Evolutionary conservation across 176 grass and related monocot species (phyloP), one percentile per base, ranked within the genome.

Genomic region (Musa acuminata): DNA sequence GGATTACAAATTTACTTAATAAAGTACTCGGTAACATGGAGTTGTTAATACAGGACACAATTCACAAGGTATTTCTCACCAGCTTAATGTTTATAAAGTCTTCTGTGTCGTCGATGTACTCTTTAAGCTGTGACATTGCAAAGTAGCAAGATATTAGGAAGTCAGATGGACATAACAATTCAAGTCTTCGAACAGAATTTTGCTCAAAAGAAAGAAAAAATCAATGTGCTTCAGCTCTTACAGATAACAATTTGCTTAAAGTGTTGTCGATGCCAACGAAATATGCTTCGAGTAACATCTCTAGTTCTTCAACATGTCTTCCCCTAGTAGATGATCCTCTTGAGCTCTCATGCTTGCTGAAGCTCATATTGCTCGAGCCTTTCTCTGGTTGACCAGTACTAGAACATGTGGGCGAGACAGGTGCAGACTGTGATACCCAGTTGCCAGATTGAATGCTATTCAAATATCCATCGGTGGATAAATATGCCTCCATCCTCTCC

Each of bases 211-310:
- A 21, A 71, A 21, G 3, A 58, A 29, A 52, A 24, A 19, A 52
- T 16, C 17, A 70, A 8, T n/a, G 64, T 8, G 35, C 13, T 20
- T 12, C 12, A 77, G 27, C 35, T 64, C 75, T 77, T 77, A 77
- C 75, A 14, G 75, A 77, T 77, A 64, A 63, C 17, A 77, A 77
- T 77, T 77, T 77, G 60, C 75, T 77, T 52, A 53, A 51, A 77
- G 75, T 77, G 54, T 64, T 77, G 60, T 65, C 75, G 22, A 52
- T 77, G 49, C 64, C 75, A 24, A 77, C 60, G 23, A 77, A 77
- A 51, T 77, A 77, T 77, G 75, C 75, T 77, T 77, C 75, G 0
- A 77, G 75, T 49, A 77, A 77, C 75, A 77, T 77, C 60, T 77
- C 75, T 16, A 77, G 75, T 26, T 64, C 75, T 65, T 64, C 75